Evolutionary conservation across 2,329 filamentous ascomycete genomes (phyloP).

Genomic region (Eutypella sp.): DNA sequence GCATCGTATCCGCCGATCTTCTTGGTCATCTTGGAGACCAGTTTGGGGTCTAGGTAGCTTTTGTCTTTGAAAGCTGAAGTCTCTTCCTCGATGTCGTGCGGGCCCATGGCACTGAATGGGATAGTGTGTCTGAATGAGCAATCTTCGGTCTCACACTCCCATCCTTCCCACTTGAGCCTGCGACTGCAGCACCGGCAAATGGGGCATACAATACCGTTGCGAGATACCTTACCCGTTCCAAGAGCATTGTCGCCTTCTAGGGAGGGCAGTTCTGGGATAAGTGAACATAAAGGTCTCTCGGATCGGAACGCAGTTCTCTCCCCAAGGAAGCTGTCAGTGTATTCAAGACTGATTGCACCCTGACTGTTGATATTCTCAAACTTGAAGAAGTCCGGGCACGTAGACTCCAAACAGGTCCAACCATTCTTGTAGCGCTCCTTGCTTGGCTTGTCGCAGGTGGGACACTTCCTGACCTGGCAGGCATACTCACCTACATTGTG

Average conservation of each 20-base stretch:
- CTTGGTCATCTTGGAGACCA: constrained; percentile 6
- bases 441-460: constrained; percentile 32
- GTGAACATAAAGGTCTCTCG: constrained; percentile 27
- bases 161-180: constrained; percentile 55
- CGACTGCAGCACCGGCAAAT: constrained; percentile 57
- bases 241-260: constrained; percentile 21
- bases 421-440: constrained; percentile 31
- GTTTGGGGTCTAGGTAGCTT: not conserved
- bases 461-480: constrained; percentile 30
- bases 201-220: constrained; percentile 62
- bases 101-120: constrained; percentile 15
- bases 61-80: not conserved
- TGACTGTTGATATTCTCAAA: constrained; percentile 21
- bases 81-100: constrained; percentile 16
- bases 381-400: constrained; percentile 48
- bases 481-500: constrained; percentile 26
- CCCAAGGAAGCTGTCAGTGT: constrained; percentile 53
- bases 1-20: constrained; percentile 19
- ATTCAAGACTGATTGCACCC: constrained; percentile 35
- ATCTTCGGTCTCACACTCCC: constrained; percentile 49
- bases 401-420: constrained; percentile 24
- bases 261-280: constrained; percentile 30
- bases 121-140: constrained; percentile 44
- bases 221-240: constrained; percentile 47
- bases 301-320: constrained; percentile 42